Conservation (phyloP, 108 stramenopile species). For the Hondaea fermentalgiana region DNA sequence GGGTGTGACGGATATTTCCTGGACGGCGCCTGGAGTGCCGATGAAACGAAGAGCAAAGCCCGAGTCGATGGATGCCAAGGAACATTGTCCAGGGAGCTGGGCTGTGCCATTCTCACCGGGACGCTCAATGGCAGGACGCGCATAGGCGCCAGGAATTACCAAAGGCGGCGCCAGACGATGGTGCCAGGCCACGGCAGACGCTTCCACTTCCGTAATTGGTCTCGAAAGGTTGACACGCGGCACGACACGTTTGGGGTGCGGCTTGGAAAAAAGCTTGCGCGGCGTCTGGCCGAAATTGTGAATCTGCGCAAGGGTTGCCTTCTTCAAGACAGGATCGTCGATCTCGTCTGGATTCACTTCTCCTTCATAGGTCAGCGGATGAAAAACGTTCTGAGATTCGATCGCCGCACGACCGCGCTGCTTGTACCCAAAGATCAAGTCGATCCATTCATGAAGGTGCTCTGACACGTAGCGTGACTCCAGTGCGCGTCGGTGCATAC, state of each 20-base stretch:
- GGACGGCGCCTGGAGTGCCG: neutral
- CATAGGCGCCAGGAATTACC: neutral
- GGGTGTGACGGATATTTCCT: neutral
- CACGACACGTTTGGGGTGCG: constrained; percentile 35
- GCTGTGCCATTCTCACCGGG: neutral
- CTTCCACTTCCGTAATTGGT: neutral
- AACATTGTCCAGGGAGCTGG: neutral
- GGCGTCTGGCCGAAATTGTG: constrained; percentile 34
- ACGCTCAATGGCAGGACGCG: neutral
- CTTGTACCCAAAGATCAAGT: constrained; percentile 40
- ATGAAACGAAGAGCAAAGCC: neutral
- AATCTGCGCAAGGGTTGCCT: constrained; percentile 62
- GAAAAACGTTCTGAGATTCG: constrained; percentile 32
- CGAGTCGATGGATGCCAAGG: neutral
- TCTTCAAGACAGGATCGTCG: constrained; percentile 26
- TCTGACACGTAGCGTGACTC: constrained; percentile 24
- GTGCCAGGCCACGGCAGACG: neutral
- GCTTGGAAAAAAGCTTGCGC: constrained; percentile 22
- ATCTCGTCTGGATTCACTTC: constrained; percentile 35
- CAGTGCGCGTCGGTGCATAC: constrained; percentile 24
- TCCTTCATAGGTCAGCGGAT: constrained; percentile 32
- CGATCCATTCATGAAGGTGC: constrained; percentile 41
- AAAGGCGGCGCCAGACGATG: neutral
- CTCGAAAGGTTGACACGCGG: neutral
- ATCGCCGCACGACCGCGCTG: constrained; percentile 28